Base-by-base conservation (phyloP, 176 grass and related monocot genomes). In the Leersia perrieri region DNA sequence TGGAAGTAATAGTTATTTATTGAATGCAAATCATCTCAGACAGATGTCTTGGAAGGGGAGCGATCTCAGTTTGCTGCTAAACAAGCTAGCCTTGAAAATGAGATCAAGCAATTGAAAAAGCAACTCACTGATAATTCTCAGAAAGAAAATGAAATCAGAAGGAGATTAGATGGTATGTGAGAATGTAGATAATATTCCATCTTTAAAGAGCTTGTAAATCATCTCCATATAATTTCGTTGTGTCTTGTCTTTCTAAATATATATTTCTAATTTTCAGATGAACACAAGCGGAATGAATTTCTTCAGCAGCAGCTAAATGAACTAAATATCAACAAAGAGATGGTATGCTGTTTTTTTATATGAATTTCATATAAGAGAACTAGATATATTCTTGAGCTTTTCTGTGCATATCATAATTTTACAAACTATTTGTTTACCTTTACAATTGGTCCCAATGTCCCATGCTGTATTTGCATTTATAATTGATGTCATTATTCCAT, bases 31-130 rank as follows among this genome's bases (percentile, higher is more conserved):
- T 84, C 67, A 70, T 86, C 34, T 65, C 87, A 99, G 97, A 87
- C 45, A 89, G 76, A 90, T 87, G 72, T 77, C 62, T 70, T 80
- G 15, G 80, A 91, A 62, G 87, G 93, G 79, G 87, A 90, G 20
- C 75, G 73, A 68, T 60, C 75, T 69, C 76, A 79, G 53, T 75
- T 77, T 26, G 39, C 57, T 79, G 55, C 78, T 51, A 73, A 73
- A 80, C 86, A 91, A 49, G 69, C 87, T 63, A 86, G 63, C 49
- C 79, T 91, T 76, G 91, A 99, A 87, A 89, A 84, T 81, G 89
- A 99, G 82, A 95, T 93, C 11, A 93, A 90, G 63, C 82, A 91
- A 63, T 80, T 95, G 70, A 95, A 73, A 87, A 75, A 75, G 74
- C 64, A 86, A 88, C 93, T 95, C 13, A 83, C 82, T 7, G 69